phyloP scores from a whole-genome alignment of 805 yeast species.

The Kuraishia hungarica region DNA sequence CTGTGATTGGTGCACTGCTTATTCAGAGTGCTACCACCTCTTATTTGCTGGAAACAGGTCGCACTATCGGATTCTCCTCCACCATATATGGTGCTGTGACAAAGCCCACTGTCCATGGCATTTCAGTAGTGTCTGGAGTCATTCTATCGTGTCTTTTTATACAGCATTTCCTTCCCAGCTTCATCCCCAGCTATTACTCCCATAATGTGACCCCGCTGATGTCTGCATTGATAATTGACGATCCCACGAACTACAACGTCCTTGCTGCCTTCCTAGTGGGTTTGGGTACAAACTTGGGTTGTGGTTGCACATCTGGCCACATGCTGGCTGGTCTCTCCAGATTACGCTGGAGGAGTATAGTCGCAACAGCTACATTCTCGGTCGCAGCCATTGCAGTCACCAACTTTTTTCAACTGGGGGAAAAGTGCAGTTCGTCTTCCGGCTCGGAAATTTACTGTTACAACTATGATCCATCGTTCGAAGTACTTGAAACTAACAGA shows the following conservation, averaged over 20 bases:
- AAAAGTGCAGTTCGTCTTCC: neutral
- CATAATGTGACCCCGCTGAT: neutral
- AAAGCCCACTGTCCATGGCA: constrained; percentile 16
- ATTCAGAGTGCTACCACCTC: constrained; percentile 37
- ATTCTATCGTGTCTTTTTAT: constrained; percentile 18
- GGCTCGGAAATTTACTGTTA: constrained; percentile 6
- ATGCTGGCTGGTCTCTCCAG: constrained; percentile 44
- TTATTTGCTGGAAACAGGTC: constrained; percentile 29
- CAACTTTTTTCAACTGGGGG: constrained; percentile 5
- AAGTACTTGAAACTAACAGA: constrained; percentile 9
- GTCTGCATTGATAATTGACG: neutral
- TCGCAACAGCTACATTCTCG: constrained; percentile 32
- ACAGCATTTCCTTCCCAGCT: constrained; percentile 17
- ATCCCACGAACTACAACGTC: neutral
- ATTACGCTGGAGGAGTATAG: constrained; percentile 32
- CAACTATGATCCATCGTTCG: constrained; percentile 12
- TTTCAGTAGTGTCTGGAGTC: constrained; percentile 28
- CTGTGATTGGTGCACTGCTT: constrained; percentile 36
- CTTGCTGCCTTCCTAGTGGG: constrained; percentile 37
- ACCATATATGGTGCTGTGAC: constrained; percentile 22
- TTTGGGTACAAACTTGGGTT: constrained; percentile 35
- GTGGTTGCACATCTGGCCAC: constrained; percentile 51
- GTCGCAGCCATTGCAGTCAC: constrained; percentile 22
- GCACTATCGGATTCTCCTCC: constrained; percentile 39
- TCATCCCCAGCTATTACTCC: constrained; percentile 7